Evolutionary conservation across 352 stramenopile genomes (phyloP), one percentile per base, ranked within the genome.

Genomic region (Phytophthora gonapodyides): DNA sequence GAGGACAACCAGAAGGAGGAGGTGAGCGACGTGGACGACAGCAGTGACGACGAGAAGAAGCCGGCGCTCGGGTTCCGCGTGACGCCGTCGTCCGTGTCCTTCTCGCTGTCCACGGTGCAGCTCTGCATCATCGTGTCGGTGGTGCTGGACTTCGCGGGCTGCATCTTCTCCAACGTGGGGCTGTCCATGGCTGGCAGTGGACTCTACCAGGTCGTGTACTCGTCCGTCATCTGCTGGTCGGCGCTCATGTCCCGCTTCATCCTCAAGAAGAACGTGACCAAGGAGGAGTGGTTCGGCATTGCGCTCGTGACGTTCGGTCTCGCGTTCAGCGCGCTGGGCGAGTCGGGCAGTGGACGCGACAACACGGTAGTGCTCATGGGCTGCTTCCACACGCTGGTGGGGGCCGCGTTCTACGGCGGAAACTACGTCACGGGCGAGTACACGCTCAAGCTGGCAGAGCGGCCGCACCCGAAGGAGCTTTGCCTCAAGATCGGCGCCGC

Each of bases 401-500:
- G 82, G 2, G 86, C 86, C 1, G 86, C 78, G 2, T 95, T 93
- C 50, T 95, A 95, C 57, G 86, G 84, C 7, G 86, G 82, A 31
- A 95, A 93, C 70, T 95, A 95, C 49, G 86, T 95, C 24, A 78
- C 82, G 17, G 86, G 86, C 33, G 86, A 95, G 57, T 93, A 87
- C 68, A 91, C 82, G 43, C 71, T 95, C 37, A 89, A 90, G 65
- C 69, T 93, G 42, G 81, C 82, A 0, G 86, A 93, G 46, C 76
- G 76, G 21, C 84, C 84, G 2, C 73, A 90, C 44, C 81, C 86
- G 7, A 81, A 89, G 40, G 83, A 93, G 16, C 64, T 95, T 31
- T 95, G 86, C 48, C 67, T 93, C 15, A 91, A 89, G 62, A 91
- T 95, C 42, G 86, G 86, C 16, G 73, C 80, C 2, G 71, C 72